A percentile compares a stretch with the other conserved stretches of the same genome.
Evolutionary conservation across 2,329 filamentous ascomycete genomes (phyloP).

Genomic region (Zasmidium angulare): DNA sequence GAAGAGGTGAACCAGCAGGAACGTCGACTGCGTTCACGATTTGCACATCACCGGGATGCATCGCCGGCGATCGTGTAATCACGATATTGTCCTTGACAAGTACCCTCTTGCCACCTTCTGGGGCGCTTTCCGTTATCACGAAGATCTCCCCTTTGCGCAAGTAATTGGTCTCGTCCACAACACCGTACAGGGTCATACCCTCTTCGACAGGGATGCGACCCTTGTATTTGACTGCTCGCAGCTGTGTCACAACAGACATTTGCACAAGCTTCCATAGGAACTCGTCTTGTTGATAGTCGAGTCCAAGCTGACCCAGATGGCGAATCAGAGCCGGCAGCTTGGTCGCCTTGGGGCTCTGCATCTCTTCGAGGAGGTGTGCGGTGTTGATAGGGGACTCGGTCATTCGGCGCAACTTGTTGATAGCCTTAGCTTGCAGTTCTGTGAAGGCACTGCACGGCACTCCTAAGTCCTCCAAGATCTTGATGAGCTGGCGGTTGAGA

Average conservation of each 20-base stretch:
- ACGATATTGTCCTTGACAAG: conserved; percentile 51
- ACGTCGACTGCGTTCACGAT: conserved; percentile 59
- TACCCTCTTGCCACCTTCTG: conserved; percentile 26
- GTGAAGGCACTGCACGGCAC: conserved; percentile 62
- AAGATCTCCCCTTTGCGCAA: conserved; percentile 69
- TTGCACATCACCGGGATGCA: conserved; percentile 81
- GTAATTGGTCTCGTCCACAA: conserved; percentile 77
- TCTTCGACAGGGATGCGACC: conserved; percentile 69
- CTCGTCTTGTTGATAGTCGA: conserved; percentile 65
- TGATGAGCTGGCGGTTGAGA: conserved; percentile 79
- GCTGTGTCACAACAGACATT: conserved; percentile 65
- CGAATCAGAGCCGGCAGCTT: conserved; percentile 63
- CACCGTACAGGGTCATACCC: conserved; percentile 75
- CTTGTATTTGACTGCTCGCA: conserved; percentile 75
- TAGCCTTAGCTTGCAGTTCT: conserved; percentile 61
- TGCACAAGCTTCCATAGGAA: conserved; percentile 74
- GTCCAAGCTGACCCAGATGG: conserved; percentile 55
- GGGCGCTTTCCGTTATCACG: conserved; percentile 54
- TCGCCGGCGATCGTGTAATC: conserved; percentile 75
- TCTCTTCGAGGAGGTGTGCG: conserved; percentile 62
- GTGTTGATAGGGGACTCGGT: conserved; percentile 62
- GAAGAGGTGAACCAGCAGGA: conserved; percentile 61
- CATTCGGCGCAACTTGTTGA: conserved; percentile 60
- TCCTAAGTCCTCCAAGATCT: conserved; percentile 78
- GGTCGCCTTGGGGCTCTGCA: conserved; percentile 61